These are phyloP conservation scores for Epicoccum sorghinum DNA, from an alignment of 2,329 filamentous ascomycete species.

Conservation along the genomic window DNA sequence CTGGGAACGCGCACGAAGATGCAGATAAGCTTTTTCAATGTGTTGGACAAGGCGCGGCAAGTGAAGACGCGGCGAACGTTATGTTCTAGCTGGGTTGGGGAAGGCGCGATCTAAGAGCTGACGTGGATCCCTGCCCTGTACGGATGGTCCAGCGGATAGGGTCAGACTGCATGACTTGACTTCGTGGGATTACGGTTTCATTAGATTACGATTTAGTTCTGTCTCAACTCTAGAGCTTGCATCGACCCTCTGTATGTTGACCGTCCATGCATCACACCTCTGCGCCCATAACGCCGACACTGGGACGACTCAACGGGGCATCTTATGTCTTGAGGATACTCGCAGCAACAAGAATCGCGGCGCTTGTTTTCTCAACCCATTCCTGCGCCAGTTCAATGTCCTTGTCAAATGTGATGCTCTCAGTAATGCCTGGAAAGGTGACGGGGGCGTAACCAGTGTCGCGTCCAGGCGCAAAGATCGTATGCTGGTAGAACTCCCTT, in stretches of 20 bases:
- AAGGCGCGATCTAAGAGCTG: background rate
- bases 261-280: background rate
- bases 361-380: constrained; percentile 45
- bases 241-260: constrained; percentile 1
- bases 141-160: background rate
- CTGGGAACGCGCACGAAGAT: background rate
- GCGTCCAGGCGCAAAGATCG: constrained; percentile 55
- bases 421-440: constrained; percentile 47
- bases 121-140: constrained; percentile 12
- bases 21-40: background rate
- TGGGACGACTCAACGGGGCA: too few species aligned
- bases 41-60: background rate
- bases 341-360: constrained; percentile 41
- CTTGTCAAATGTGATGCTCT: constrained; percentile 43
- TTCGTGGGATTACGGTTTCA: background rate
- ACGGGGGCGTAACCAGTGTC: constrained; percentile 49
- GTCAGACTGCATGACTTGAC: background rate
- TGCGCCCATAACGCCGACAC: constrained; percentile 1
- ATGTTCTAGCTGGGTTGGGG: constrained; percentile 8
- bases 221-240: background rate
- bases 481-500: constrained; percentile 54
- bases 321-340: constrained; percentile 36
- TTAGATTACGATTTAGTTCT: constrained; percentile 8
- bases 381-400: constrained; percentile 39
- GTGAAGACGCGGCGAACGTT: constrained; percentile 5